Conservation (phyloP, 345 rosid species). For the Triadica sebifera region DNA sequence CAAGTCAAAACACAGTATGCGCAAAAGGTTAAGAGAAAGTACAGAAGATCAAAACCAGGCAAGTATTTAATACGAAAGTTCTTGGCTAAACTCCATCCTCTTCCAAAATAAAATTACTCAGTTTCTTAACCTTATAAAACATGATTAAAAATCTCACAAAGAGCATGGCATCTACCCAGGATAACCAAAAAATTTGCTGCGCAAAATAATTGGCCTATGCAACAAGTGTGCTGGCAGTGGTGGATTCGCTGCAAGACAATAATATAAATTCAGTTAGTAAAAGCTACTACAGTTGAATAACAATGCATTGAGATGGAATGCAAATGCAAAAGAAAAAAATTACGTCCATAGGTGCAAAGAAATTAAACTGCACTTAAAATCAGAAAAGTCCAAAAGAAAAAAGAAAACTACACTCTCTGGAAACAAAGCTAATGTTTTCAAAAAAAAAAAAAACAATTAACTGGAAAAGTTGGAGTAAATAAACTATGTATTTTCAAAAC, state of each 20-base stretch:
- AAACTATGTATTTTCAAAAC: too few species aligned
- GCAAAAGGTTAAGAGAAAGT: not conserved
- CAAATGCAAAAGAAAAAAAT: not conserved
- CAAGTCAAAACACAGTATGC: constrained; percentile 7
- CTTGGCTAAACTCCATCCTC: not conserved
- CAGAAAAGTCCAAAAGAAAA: not conserved
- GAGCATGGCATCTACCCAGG: constrained; percentile 9
- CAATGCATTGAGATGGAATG: not conserved
- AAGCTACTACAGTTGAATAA: not conserved
- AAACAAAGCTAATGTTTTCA: too few species aligned
- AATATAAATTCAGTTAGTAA: not conserved
- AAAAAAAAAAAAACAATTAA: too few species aligned
- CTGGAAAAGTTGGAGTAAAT: too few species aligned
- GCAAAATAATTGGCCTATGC: constrained; percentile 35
- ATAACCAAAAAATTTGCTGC: constrained; percentile 12
- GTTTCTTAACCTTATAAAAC: constrained; percentile 5
- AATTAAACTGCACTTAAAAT: not conserved
- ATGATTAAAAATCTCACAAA: not conserved
- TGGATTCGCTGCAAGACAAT: constrained; percentile 53
- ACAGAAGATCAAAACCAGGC: not conserved
- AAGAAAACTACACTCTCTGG: too few species aligned
- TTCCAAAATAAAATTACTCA: not conserved
- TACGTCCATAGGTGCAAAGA: not conserved
- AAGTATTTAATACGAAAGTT: constrained; percentile 8
- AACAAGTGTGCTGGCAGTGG: constrained; percentile 67